A percentile compares a stretch with the other conserved stretches of the same genome.
These are phyloP conservation scores for Suaeda aralocaspica DNA, from an alignment of 148 eudicot species.

Conservation along the genomic window DNA sequence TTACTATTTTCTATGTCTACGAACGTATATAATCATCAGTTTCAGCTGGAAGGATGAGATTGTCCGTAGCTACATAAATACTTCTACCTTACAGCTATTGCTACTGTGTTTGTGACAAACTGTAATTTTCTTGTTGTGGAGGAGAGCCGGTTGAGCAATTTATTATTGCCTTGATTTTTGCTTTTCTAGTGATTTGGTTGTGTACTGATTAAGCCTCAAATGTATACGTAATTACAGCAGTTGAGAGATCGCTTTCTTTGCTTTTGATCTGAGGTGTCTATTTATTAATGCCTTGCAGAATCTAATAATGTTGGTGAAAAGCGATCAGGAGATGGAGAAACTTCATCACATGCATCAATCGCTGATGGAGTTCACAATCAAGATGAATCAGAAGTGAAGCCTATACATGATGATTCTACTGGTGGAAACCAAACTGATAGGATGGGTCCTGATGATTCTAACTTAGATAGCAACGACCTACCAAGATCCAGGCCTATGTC, in stretches of 20 bases:
- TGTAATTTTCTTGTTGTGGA: no score
- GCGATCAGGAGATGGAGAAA: constrained; percentile 39
- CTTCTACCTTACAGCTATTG: no score
- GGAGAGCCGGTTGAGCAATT: no score
- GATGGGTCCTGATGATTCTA: constrained; percentile 41
- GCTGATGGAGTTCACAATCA: constrained; percentile 39
- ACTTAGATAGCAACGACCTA: constrained; percentile 51
- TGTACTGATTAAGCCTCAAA: no score
- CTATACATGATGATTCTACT: constrained; percentile 32
- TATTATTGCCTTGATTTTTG: no score
- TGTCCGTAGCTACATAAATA: no score
- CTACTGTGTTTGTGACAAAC: no score
- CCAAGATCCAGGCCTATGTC: constrained; percentile 73
- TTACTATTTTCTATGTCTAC: no score
- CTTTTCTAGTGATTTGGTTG: no score
- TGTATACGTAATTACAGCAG: not conserved
- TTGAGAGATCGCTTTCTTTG: not conserved
- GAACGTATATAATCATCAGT: no score
- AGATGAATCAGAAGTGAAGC: constrained; percentile 38
- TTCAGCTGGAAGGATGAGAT: no score
- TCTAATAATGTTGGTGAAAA: constrained; percentile 46
- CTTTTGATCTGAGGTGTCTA: not conserved
- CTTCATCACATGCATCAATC: constrained; percentile 38
- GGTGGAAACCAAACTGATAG: constrained; percentile 45
- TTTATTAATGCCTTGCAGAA: constrained; percentile 38